Conservation (phyloP, 495 filamentous ascomycete genomes). For the Endocarpon pusillum region DNA sequence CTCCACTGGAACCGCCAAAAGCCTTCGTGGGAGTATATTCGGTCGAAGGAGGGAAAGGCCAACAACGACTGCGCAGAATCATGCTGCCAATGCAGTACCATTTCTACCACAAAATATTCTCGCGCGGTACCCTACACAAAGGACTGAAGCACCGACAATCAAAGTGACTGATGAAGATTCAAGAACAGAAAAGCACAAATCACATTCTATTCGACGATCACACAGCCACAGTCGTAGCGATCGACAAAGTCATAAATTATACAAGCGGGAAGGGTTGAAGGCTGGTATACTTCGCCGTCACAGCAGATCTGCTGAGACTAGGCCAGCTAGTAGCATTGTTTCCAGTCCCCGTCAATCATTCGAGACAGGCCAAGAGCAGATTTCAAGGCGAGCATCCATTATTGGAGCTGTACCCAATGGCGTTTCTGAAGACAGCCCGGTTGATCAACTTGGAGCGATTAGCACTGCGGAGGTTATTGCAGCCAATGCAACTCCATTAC, state of each 20-base stretch:
- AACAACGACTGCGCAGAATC: conserved; percentile 5
- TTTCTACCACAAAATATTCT: conserved; percentile 4
- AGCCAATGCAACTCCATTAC: conserved; percentile 10
- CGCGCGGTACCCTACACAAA: conserved; percentile 2
- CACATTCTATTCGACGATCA: no score
- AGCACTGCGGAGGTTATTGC: conserved; percentile 22
- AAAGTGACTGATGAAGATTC: conserved; percentile 32
- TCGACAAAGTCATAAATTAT: conserved; percentile 25
- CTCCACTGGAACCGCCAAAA: conserved; percentile 53
- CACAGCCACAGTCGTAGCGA: no score
- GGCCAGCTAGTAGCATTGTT: background rate
- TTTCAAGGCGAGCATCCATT: no score
- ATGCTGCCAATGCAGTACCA: conserved; percentile 1
- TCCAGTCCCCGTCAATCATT: conserved; percentile 1
- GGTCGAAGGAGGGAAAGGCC: conserved; percentile 30
- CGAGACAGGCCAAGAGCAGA: conserved; percentile 1
- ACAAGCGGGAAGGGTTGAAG: conserved; percentile 23
- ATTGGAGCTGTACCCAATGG: no score
- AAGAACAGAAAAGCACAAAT: no score
- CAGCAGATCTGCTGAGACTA: background rate
- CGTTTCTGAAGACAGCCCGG: no score
- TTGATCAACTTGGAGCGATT: background rate
- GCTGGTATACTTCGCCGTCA: background rate
- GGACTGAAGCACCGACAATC: conserved; percentile 26
- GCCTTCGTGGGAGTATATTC: conserved; percentile 59